These are phyloP conservation scores for Naganishia kalamii DNA, from an alignment of 768 basidiomycete genomes.

Conservation along the genomic window DNA sequence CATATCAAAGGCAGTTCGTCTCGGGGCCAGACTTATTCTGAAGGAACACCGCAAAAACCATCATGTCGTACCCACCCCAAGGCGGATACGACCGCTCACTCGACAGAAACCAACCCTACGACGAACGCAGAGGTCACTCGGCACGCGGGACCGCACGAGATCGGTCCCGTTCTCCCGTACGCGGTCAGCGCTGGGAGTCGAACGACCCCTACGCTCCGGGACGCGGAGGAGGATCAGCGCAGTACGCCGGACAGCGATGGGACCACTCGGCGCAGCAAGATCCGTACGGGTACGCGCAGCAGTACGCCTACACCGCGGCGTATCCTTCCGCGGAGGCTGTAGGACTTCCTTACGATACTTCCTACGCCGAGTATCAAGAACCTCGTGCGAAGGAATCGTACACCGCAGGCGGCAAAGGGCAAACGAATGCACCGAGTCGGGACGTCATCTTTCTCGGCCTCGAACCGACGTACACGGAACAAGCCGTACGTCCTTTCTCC, in stretches of 20 bases:
- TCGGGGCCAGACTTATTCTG: too few species aligned
- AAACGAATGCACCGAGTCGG: constrained; percentile 73
- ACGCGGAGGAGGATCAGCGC: too few species aligned
- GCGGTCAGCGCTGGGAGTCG: background rate
- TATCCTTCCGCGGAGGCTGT: background rate
- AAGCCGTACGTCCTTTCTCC: constrained; percentile 65
- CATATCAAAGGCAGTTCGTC: too few species aligned
- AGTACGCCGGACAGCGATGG: too few species aligned
- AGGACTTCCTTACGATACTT: background rate
- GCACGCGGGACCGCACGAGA: too few species aligned
- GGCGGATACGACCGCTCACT: background rate
- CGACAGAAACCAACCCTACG: background rate
- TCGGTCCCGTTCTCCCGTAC: background rate
- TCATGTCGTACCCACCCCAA: too few species aligned
- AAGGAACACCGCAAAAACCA: too few species aligned
- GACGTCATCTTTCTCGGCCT: constrained; percentile 94
- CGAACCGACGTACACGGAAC: constrained; percentile 85
- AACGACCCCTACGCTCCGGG: too few species aligned
- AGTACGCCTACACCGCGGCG: background rate
- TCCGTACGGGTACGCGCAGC: background rate
- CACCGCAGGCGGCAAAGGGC: background rate
- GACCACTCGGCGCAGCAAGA: background rate
- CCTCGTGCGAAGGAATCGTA: background rate
- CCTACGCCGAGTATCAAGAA: background rate
- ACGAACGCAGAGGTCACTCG: too few species aligned